Conservation (phyloP, 805 yeast genomes). For the Wickerhamia fluorescens region DNA sequence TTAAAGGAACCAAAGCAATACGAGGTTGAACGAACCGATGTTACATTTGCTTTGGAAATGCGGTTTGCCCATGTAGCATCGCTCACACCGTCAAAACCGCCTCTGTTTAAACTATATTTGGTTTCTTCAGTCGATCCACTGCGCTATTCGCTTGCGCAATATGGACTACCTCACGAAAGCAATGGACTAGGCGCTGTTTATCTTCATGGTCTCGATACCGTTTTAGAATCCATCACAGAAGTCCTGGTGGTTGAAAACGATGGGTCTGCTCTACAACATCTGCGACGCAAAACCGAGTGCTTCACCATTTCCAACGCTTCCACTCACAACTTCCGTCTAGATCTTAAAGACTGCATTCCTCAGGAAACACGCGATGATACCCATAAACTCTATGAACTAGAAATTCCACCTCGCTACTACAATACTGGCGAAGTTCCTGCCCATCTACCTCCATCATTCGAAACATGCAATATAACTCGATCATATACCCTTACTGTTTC, state of each 20-base stretch:
- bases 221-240: constrained; percentile 20
- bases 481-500: constrained; percentile 30
- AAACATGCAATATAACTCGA: constrained; percentile 48
- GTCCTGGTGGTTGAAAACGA: constrained; percentile 12
- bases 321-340: constrained; percentile 31
- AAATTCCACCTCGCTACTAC: constrained; percentile 35
- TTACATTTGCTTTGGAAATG: constrained; percentile 40
- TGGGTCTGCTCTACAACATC: constrained; percentile 9
- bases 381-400: too few relatives aligned
- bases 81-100: constrained; percentile 37
- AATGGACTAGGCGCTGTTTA: constrained; percentile 43
- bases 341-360: constrained; percentile 30
- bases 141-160: constrained; percentile 20
- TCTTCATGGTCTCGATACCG: constrained; percentile 33
- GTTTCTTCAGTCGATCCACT: constrained; percentile 23
- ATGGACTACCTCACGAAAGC: constrained; percentile 30
- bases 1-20: constrained; percentile 3
- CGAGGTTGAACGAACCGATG: constrained; percentile 25
- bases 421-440: constrained; percentile 40
- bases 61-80: constrained; percentile 42
- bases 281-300: constrained; percentile 23
- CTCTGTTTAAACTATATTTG: constrained; percentile 27
- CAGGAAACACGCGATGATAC: too few relatives aligned
- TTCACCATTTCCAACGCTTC: constrained; percentile 25
- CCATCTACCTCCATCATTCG: constrained; percentile 46